Conservation (phyloP, 164 flowering plant species). For the Macadamia tetraphylla region DNA sequence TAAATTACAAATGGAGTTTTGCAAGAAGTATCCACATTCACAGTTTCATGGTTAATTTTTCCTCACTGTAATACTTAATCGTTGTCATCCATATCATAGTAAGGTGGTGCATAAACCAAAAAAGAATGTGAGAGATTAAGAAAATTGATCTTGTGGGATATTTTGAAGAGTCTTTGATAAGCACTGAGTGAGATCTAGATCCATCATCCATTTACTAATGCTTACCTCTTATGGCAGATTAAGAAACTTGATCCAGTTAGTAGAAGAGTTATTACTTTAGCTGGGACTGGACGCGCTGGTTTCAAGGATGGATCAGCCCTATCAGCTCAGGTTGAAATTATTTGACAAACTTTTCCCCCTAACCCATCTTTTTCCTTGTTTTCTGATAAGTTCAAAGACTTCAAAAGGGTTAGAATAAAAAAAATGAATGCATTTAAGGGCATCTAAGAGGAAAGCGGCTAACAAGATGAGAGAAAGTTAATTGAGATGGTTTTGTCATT, state of each 20-base stretch:
- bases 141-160: neutral
- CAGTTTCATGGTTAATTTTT: neutral
- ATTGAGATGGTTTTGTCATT: neutral
- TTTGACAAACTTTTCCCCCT: neutral
- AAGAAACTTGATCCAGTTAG: slow-evolving; percentile 70
- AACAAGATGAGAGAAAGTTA: neutral
- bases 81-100: neutral
- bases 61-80: neutral
- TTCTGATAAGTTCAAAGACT: neutral
- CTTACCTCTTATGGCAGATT: slow-evolving; percentile 43
- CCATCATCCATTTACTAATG: slow-evolving; percentile 4
- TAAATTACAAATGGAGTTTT: neutral
- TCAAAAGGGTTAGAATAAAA: neutral
- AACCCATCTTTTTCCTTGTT: slow-evolving; percentile 1
- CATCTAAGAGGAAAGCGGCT: neutral
- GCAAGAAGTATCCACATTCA: too few relatives aligned
- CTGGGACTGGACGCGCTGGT: slow-evolving; percentile 91
- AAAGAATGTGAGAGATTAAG: neutral
- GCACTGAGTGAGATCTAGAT: neutral
- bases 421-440: neutral
- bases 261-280: slow-evolving; percentile 61
- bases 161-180: neutral
- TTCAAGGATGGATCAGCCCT: slow-evolving; percentile 72
- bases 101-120: neutral
- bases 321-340: slow-evolving; percentile 58